Evolutionary conservation across 257 asterid species (phyloP).

Genomic region (Parsonsia alboflavescens): DNA sequence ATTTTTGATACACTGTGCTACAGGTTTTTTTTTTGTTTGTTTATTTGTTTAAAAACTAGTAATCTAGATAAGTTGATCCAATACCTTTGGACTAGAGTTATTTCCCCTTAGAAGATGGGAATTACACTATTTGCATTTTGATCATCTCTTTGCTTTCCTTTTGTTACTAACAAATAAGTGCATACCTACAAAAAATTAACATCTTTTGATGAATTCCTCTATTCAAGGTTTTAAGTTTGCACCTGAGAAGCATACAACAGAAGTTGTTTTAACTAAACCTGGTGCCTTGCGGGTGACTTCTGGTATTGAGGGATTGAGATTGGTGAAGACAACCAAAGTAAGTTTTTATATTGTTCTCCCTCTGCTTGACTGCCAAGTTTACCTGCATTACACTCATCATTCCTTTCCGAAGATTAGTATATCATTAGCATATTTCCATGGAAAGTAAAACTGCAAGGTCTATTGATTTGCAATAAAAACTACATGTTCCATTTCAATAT

Average conservation of each 20-base stretch:
- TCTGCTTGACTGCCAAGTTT: background rate
- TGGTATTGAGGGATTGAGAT: slow-evolving; percentile 72
- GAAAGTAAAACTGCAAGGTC: background rate
- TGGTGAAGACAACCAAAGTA: slow-evolving; percentile 94
- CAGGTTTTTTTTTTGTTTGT: background rate
- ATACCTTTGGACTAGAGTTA: background rate
- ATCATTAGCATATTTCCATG: background rate
- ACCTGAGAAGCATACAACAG: slow-evolving; percentile 86
- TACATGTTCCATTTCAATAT: background rate
- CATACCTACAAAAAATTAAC: background rate
- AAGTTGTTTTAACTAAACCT: slow-evolving; percentile 58
- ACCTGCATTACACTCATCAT: no score
- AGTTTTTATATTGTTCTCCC: slow-evolving; percentile 12
- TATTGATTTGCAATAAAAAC: background rate
- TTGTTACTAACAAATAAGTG: background rate
- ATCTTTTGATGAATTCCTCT: slow-evolving; percentile 5
- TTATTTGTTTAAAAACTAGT: background rate
- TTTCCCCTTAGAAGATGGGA: background rate
- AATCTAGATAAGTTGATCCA: background rate
- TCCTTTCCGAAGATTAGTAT: background rate
- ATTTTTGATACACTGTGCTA: background rate
- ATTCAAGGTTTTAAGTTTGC: slow-evolving; percentile 83
- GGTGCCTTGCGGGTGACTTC: slow-evolving; percentile 67
- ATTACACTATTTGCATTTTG: background rate
- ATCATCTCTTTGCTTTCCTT: background rate